Base-by-base conservation (phyloP, 2,329 filamentous ascomycete genomes). In the Herpomyces periplanetae region DNA sequence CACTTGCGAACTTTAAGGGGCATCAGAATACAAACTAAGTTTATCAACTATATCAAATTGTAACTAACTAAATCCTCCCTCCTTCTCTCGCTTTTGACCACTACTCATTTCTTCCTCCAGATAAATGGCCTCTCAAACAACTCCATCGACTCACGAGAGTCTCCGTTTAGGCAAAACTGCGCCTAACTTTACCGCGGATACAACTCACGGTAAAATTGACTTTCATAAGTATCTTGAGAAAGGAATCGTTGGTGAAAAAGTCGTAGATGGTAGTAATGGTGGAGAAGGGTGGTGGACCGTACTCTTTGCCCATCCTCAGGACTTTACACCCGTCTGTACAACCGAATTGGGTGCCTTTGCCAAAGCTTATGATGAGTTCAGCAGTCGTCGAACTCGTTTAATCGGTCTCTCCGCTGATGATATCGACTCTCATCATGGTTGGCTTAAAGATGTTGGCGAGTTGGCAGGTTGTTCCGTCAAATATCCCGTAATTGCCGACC, bases 271-370 rank as follows among this genome's bases (percentile, higher is more conserved):
- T n/a, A n/a, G n/a, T n/a, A n/a, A n/a, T n/a, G n/a, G n/a, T n/a
- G n/a, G n/a, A n/a, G n/a, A n/a, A n/a, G n/a, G n/a, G n/a, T n/a
- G n/a, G n/a, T n/a, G n/a, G 14, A 15, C 14, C n/a, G 14, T 15
- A n/a, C 14, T 7, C 14, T n/a, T n/a, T n/a, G 14, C 7, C 7
- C 7, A 7, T 15, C n/a, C 7, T n/a, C 7, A 15, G n/a, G 73
- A 87, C 42, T 87, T 66, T 49, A 87, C 73, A 2, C 73, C 73
- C 21, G 73, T 87, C 24, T 88, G 73, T 51, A 88, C 73, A 27
- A 88, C 71, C 21, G 73, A 88, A 47, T 61, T 88, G 26, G 73
- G 71, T 26, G 71, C 71, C 24, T 84, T 88, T 33, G 65, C 71
- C 30, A 80, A 73, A 44, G 51, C 87, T 26, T 59, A 69, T 45